Base-by-base conservation (phyloP, 768 basidiomycete species). In the Boletus patriciae region DNA sequence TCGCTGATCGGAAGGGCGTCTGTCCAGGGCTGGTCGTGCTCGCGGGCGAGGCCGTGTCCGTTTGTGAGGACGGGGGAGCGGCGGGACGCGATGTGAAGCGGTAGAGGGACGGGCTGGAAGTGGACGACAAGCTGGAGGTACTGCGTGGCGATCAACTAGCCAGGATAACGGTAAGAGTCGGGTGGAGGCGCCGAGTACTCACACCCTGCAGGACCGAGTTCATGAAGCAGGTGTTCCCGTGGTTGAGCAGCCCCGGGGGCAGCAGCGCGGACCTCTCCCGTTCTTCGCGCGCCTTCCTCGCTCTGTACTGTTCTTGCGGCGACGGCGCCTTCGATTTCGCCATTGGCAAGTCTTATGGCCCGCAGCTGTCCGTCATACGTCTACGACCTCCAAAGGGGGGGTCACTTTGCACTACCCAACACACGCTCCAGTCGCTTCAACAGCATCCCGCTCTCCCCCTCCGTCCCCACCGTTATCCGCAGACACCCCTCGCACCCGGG, bases 211-310 rank as follows among this genome's bases (percentile, higher is more conserved):
- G 76, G 31, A 94, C 92, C 33, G 92, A 94, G 73, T 96, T 98
- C 88, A 95, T 92, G 74, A 94, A 98, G 73, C 94, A 98, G 0
- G 94, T 96, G 70, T 92, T 92, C 42, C 88, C 87, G 74, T 91
- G 88, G 68, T 92, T 92, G 44, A 84, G 66, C 23, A 92, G 77
- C 7, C 90, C 90, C 4, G 90, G 88, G 0, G 90, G 90, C 11
- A 90, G 75, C 41, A 80, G 76, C 0, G 85, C 85, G 7, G 73
- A 70, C 65, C 71, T 76, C 66, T 88, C 87, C 48, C 76, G 74
- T 62, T 89, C 87, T 68, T 90, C 87, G 64, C 80, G 77, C 50
- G 78, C 77, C 62, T 77, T 84, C 50, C 81, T 74, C 23, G 81
- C 83, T 60, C 73, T 74, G 73, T 86, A 84, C 42, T 83, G 57